phyloP scores from a whole-genome alignment of 495 filamentous ascomycete genomes.

The Podospora comata region DNA sequence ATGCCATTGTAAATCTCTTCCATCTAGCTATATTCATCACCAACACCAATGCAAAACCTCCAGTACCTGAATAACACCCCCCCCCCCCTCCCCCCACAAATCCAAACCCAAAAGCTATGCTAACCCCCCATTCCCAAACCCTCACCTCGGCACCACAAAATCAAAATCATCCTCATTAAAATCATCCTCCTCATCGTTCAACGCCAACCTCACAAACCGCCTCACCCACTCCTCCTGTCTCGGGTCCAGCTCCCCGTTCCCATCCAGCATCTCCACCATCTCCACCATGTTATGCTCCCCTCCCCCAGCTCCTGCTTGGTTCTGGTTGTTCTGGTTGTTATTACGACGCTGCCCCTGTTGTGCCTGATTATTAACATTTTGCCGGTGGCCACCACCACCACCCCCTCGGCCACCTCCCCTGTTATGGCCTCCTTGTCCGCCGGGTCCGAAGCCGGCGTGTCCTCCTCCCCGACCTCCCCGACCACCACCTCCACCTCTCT shows the following conservation, averaged over 20 bases:
- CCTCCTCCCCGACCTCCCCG: constrained; percentile 1
- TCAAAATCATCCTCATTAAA: constrained; percentile 37
- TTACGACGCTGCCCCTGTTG: constrained; percentile 29
- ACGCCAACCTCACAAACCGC: constrained; percentile 51
- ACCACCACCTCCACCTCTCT: constrained; percentile 9
- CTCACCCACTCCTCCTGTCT: constrained; percentile 49
- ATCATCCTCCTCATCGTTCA: constrained; percentile 52
- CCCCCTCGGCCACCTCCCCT: constrained; percentile 16
- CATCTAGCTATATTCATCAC: too few relatives aligned
- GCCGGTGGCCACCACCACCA: constrained; percentile 20
- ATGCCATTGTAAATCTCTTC: too few relatives aligned
- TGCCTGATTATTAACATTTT: constrained; percentile 29
- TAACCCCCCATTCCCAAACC: neutral
- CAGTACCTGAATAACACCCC: neutral
- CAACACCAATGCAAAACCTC: too few relatives aligned
- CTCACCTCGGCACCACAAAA: neutral
- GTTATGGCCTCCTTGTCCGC: neutral
- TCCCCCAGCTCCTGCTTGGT: neutral
- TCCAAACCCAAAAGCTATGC: neutral
- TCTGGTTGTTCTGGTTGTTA: constrained; percentile 9
- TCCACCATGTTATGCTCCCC: constrained; percentile 2
- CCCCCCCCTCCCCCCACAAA: neutral
- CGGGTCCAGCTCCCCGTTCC: constrained; percentile 29
- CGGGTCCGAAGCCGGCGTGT: neutral
- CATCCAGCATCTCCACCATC: neutral